Evolutionary conservation across 1,139 yeast species (phyloP).

Genomic region (Meyerozyma guilliermondii): DNA sequence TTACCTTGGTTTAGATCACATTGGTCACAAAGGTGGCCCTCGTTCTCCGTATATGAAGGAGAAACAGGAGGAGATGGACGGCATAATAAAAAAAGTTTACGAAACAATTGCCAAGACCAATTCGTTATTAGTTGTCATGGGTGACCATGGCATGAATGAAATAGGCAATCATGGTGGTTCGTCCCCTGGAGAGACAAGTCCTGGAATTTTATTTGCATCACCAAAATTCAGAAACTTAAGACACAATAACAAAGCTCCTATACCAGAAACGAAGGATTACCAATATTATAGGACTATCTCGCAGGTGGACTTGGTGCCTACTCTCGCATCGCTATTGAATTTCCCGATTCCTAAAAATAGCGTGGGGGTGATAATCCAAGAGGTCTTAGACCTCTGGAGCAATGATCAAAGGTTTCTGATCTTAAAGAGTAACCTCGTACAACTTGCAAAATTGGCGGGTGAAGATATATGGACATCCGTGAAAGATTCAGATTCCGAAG

Average conservation of each 20-base stretch:
- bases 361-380: slow-evolving; percentile 65
- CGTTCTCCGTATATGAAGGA: slow-evolving; percentile 69
- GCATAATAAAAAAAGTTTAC: slow-evolving; percentile 51
- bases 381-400: slow-evolving; percentile 53
- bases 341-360: slow-evolving; percentile 84
- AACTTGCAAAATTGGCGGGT: not conserved
- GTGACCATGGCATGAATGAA: slow-evolving; percentile 96
- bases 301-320: slow-evolving; percentile 88
- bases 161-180: slow-evolving; percentile 97
- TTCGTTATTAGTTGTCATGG: slow-evolving; percentile 72
- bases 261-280: slow-evolving; percentile 34
- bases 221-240: slow-evolving; percentile 40
- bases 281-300: slow-evolving; percentile 51
- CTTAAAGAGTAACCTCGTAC: slow-evolving; percentile 43
- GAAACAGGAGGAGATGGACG: slow-evolving; percentile 85
- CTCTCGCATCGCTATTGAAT: slow-evolving; percentile 66
- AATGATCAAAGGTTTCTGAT: slow-evolving; percentile 32
- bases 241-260: slow-evolving; percentile 35
- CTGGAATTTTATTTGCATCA: slow-evolving; percentile 71
- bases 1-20: slow-evolving; percentile 91
- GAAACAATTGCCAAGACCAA: slow-evolving; percentile 27
- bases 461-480: not conserved
- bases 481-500: slow-evolving; percentile 8
- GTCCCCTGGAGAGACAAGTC: slow-evolving; percentile 83
- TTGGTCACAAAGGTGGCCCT: slow-evolving; percentile 97